Evolutionary conservation across 73 alveolate genomes (phyloP).

Genomic region (Effrenium voratum): DNA sequence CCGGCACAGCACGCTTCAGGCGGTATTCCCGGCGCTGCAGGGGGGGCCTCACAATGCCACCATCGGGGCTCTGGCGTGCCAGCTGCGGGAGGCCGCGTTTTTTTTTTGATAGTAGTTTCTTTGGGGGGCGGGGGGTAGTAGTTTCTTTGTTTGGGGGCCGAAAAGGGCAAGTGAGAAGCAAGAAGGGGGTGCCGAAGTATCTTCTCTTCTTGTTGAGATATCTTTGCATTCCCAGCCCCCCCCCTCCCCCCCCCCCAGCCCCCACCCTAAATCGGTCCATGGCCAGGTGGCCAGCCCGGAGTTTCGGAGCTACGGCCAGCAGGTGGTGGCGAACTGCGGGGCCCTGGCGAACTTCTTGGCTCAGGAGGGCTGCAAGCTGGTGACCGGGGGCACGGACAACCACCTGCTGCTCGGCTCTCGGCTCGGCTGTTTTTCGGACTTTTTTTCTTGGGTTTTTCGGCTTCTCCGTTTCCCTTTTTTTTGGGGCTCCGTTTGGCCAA

Average conservation of each 20-base stretch:
- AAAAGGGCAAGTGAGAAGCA: not conserved
- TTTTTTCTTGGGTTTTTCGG: no score
- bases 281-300: constrained; percentile 96
- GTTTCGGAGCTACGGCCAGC: constrained; percentile 96
- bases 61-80: constrained; percentile 97
- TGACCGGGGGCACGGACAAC: constrained; percentile 98
- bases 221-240: no score
- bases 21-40: constrained; percentile 98
- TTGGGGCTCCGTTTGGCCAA: no score
- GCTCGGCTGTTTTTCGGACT: no score
- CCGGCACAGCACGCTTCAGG: no score
- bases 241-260: no score
- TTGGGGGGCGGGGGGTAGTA: no score
- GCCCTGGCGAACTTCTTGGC: constrained; percentile 96
- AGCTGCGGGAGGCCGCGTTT: constrained; percentile 95
- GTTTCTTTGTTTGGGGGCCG: no score
- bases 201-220: no score
- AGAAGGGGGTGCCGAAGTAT: not conserved
- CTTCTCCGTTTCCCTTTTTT: no score
- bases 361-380: constrained; percentile 94
- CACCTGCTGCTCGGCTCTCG: no score
- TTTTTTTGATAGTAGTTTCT: not conserved
- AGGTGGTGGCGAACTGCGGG: constrained; percentile 96
- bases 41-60: constrained; percentile 99
- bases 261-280: no score